A percentile compares a stretch with the other conserved stretches of the same genome.
These are phyloP conservation scores for Spizellomyces sp. DNA, from an alignment of 192 early-diverging fungal species.

Conservation along the genomic window DNA sequence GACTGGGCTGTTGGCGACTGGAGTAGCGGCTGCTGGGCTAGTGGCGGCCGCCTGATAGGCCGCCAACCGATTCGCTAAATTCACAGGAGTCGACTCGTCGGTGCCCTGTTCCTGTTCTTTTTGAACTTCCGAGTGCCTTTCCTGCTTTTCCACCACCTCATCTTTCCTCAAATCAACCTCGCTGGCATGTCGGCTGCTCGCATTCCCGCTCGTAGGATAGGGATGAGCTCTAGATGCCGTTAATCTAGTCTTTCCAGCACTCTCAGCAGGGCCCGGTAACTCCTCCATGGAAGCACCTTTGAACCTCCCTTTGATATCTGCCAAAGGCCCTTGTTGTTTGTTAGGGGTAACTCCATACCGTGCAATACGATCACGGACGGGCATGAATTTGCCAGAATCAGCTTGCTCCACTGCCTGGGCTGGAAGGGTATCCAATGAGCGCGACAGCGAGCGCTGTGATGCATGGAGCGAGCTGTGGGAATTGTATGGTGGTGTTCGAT, in stretches of 20 bases:
- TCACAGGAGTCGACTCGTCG: not conserved
- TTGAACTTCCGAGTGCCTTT: not conserved
- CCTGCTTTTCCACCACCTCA: not conserved
- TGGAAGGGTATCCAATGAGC: not conserved
- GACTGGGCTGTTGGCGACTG: not conserved
- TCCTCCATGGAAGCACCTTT: not conserved
- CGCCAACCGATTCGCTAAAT: constrained; percentile 3
- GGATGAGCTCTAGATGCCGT: not conserved
- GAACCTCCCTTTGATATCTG: constrained; percentile 2
- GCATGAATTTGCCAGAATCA: constrained; percentile 7
- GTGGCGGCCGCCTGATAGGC: constrained; percentile 3
- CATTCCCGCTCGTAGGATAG: not conserved
- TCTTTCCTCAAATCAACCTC: not conserved
- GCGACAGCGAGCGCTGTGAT: not conserved
- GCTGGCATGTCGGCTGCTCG: not conserved
- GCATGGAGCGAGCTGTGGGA: not conserved
- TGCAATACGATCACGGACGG: constrained; percentile 9
- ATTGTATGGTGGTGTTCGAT: not conserved
- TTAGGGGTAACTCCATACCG: constrained; percentile 6
- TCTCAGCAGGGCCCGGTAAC: not conserved
- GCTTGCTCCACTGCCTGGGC: not conserved
- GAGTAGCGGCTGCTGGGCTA: not conserved
- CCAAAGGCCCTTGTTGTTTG: not conserved
- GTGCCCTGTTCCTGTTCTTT: no score
- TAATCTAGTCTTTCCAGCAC: not conserved